phyloP scores from a whole-genome alignment of 2,329 filamentous ascomycete genomes.

The Diplodia scrobiculata region DNA sequence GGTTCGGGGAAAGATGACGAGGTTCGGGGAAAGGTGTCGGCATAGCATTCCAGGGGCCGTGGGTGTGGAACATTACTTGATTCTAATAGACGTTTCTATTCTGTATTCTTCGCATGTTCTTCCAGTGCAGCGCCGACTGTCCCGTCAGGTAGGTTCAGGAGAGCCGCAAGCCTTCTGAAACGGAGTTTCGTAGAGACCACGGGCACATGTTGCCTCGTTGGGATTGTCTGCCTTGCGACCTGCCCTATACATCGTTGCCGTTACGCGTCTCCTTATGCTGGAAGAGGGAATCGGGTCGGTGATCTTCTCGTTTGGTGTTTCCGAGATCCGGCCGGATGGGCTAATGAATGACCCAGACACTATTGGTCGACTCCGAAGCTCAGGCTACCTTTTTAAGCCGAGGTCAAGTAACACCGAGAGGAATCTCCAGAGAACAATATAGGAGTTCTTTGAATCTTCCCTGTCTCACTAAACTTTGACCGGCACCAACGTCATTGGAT shows the following conservation, averaged over 20 bases:
- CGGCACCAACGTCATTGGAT: background rate
- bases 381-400: background rate
- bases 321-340: background rate
- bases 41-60: background rate
- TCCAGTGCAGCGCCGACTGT: background rate
- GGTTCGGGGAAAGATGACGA: background rate
- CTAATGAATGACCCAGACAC: background rate
- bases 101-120: background rate
- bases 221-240: constrained; percentile 1
- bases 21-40: background rate
- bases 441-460: background rate
- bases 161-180: background rate
- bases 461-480: background rate
- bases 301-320: background rate
- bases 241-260: constrained; percentile 17
- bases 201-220: background rate
- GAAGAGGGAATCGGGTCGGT: background rate
- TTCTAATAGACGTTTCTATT: background rate
- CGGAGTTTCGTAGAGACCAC: constrained; percentile 2
- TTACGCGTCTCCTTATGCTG: constrained; percentile 17
- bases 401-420: background rate
- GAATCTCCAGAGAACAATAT: background rate
- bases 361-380: background rate
- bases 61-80: background rate
- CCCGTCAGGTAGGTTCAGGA: background rate